Evolutionary conservation across 306 rosid genomes (phyloP), one percentile per base, ranked within the genome.

Genomic region (Cucumis hystrix): DNA sequence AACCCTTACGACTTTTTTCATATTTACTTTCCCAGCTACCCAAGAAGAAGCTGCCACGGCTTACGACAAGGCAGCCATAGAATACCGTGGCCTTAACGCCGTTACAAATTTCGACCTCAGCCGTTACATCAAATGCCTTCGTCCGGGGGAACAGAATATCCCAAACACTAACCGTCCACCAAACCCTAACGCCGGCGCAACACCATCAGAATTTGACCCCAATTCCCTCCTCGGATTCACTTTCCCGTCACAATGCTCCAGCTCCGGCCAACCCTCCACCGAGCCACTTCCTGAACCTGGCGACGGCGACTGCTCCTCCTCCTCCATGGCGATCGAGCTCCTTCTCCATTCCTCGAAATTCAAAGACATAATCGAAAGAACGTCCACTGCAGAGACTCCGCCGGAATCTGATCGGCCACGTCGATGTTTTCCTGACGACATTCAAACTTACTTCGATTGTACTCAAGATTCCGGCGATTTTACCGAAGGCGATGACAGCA

Each of bases 11-110:
- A 3, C 54, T 47, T 2, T 47, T 47, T 47, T 47, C 54, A 62
- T 28, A 40, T 43, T 25, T 69, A 21, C 7, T 51, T 64, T 13
- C 45, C 66, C 84, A 91, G 98, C 98, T 76, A 91, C 98, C 35
- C 98, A 94, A 82, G 98, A 94, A 85, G 98, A 94, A 83, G 97
- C 98, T 43, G 98, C 98, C 47, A 79, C 81, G 3, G 98, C 98
- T 18, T 94, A 94, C 83, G 98, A 94, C 79, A 80, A 81, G 86
- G 98, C 98, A 47, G 98, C 98, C 14, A 89, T 94, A 77, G 89
- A 91, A 74, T 83, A 91, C 18, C 89, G 97, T 7, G 98, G 98
- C 79, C 89, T 92, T 79, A 90, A 94, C 77, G 98, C 98, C 54
- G 89, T 94, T 79, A 94, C 98, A 30, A 94, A 94, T 81, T 94